Evolutionary conservation across 441 rosid genomes (phyloP), one percentile per base, ranked within the genome.

Genomic region (Cnidoscolus chayamansa): DNA sequence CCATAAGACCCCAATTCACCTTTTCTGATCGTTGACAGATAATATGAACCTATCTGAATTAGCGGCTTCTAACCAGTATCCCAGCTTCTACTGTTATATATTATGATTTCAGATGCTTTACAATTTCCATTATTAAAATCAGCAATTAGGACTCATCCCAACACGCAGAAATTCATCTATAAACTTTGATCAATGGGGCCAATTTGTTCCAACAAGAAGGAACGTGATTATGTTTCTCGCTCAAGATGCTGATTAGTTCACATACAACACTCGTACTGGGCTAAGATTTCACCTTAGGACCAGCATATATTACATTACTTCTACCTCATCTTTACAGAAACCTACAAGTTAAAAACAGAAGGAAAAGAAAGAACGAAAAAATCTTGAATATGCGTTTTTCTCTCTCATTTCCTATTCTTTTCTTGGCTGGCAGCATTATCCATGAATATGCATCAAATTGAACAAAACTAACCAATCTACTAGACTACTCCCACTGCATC

Each of bases 301-400:
- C 83, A 73, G 64, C 83, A 71, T 78, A 32, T 17, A 69, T 70
- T 65, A 59, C 72, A 75, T 43, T 68, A 80, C 82, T 76, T 64
- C 74, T 35, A 69, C 0, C 81, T 77, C 77, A 63, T 66, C 83
- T 35, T 80, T 82, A 84, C 86, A 83, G 60, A 78, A 72, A 64
- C 55, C 64, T 65, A 55, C 9, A 53, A 68, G 49, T 10, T 7
- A 20, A 58, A 49, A 62, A 25, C 25, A 25, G 25, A 25, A 17
- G 3, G 31, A 51, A 37, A 53, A 50, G 49, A 40, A 40, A 40
- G 7, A 40, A 40, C 10, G 10, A 4, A 9, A 5, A 64, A 19
- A 19, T 7, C 35, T 15, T 4, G 32, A 72, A 35, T 35, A 4
- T 2, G 40, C 3, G 5, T 35, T 35, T 4, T 35, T 2, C 40